phyloP scores from a whole-genome alignment of 2,329 filamentous ascomycete genomes.

The Dryadomyces quercus-mongolicae region DNA sequence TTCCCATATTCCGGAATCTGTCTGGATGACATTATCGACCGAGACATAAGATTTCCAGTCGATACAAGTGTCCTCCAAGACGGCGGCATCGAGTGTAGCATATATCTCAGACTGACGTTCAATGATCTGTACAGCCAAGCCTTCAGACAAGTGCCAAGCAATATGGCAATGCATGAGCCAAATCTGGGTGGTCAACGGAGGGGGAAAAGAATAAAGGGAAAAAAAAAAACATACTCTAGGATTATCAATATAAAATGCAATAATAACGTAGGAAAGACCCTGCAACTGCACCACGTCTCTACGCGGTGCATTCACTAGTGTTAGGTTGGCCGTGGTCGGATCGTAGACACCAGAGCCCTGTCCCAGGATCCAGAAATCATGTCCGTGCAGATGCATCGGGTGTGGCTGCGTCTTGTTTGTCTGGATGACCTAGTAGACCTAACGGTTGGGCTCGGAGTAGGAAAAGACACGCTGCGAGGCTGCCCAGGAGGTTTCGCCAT shows the following conservation, averaged over 20 bases:
- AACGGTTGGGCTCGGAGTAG: slow-evolving; percentile 5
- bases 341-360: slow-evolving; percentile 9
- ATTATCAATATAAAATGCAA: slow-evolving; percentile 36
- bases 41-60: background rate
- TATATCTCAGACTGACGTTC: slow-evolving; percentile 1
- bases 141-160: slow-evolving; percentile 32
- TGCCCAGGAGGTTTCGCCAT: slow-evolving; percentile 8
- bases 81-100: background rate
- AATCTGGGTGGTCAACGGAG: background rate
- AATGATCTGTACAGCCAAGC: slow-evolving; percentile 4
- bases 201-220: background rate
- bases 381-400: slow-evolving; percentile 31
- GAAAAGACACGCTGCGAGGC: slow-evolving; percentile 7
- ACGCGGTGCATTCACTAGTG: slow-evolving; percentile 25
- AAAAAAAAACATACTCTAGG: slow-evolving; percentile 21
- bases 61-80: background rate
- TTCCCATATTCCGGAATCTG: slow-evolving; percentile 4
- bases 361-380: slow-evolving; percentile 28
- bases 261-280: slow-evolving; percentile 26
- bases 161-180: slow-evolving; percentile 46
- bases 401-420: slow-evolving; percentile 14
- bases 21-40: background rate
- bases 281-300: slow-evolving; percentile 31
- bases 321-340: slow-evolving; percentile 12
- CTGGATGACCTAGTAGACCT: slow-evolving; percentile 11